Conservation (phyloP, 495 filamentous ascomycete genomes). For the Xylaria nigripes region DNA sequence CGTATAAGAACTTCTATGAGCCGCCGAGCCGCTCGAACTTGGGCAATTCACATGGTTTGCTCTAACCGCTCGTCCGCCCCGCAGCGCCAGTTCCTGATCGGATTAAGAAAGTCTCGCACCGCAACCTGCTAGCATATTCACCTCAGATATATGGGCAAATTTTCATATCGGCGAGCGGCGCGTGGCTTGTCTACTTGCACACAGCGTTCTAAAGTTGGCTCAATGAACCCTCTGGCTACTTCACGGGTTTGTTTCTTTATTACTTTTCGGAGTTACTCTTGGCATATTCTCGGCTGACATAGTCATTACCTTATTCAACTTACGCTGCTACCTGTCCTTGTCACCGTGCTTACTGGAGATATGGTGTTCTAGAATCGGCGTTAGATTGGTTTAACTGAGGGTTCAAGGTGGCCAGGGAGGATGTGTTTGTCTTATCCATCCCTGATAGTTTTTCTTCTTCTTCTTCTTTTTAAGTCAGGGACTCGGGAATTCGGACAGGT, state of each 20-base stretch:
- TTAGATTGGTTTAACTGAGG: neutral
- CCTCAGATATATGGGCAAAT: neutral
- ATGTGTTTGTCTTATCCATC: too few relatives aligned
- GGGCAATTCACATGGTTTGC: conserved; percentile 18
- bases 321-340: neutral
- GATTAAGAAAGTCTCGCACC: neutral
- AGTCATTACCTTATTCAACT: neutral
- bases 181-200: neutral
- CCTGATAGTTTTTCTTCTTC: too few relatives aligned
- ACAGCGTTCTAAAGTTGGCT: neutral
- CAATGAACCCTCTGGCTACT: neutral
- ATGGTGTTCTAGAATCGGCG: neutral
- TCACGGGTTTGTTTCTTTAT: neutral
- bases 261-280: neutral
- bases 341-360: neutral
- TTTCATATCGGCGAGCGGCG: neutral
- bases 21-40: conserved; percentile 35
- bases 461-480: too few relatives aligned
- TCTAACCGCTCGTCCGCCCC: conserved; percentile 4
- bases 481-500: too few relatives aligned
- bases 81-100: neutral
- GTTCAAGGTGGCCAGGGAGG: too few relatives aligned
- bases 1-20: conserved; percentile 60
- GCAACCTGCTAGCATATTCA: neutral
- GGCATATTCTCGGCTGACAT: neutral